phyloP scores from a whole-genome alignment of 192 early-diverging fungal species.

The Phycomyces blakesleeanus region DNA sequence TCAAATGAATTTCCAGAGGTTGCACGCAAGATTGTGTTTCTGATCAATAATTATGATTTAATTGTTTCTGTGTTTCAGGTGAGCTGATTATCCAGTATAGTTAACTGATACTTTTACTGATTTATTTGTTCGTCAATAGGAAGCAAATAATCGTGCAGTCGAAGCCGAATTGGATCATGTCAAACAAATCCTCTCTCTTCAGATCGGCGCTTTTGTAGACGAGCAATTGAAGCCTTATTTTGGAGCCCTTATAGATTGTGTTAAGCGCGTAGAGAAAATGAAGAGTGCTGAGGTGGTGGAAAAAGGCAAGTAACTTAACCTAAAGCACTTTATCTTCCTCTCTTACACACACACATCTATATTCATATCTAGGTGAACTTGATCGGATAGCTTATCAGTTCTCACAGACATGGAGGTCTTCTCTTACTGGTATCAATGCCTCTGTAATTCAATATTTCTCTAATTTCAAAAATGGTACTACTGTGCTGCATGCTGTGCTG shows the following conservation, averaged over 20 bases:
- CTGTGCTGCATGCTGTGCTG: constrained; percentile 85
- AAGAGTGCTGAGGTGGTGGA: constrained; percentile 43
- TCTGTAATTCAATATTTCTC: constrained; percentile 89
- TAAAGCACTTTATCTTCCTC: no score
- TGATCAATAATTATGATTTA: constrained; percentile 95
- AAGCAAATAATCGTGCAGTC: constrained; percentile 43
- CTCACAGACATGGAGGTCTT: constrained; percentile 74
- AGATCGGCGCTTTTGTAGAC: constrained; percentile 83
- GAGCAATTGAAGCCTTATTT: constrained; percentile 81
- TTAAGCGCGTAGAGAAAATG: constrained; percentile 64
- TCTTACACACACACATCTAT: no score
- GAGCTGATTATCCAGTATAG: constrained; percentile 11
- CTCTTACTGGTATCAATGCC: constrained; percentile 73
- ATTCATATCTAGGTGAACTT: constrained; percentile 45
- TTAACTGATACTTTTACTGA: neutral
- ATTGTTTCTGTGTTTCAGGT: constrained; percentile 78
- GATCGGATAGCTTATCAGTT: constrained; percentile 71
- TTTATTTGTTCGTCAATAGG: constrained; percentile 28
- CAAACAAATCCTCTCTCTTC: constrained; percentile 52
- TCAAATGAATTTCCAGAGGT: constrained; percentile 66
- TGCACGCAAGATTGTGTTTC: constrained; percentile 70
- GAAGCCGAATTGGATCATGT: constrained; percentile 57
- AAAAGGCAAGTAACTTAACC: neutral
- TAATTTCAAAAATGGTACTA: constrained; percentile 92
- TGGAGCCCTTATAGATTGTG: constrained; percentile 77